Conservation (phyloP, 2,329 filamentous ascomycete genomes). For the Alternaria burnsii region DNA sequence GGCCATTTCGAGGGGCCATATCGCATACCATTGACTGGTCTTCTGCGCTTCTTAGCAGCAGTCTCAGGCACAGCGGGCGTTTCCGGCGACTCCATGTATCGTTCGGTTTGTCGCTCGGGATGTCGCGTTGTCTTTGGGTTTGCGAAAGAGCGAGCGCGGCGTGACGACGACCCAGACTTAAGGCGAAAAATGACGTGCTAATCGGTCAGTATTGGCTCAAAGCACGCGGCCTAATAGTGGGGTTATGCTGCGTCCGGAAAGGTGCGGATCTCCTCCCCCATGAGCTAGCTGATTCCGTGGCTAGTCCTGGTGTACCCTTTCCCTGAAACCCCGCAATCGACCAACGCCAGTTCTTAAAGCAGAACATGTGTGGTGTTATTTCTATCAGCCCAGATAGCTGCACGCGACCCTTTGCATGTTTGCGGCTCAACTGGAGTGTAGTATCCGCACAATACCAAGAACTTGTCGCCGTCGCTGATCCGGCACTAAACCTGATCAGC, state of each 20-base stretch:
- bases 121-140: constrained; percentile 20
- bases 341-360: neutral
- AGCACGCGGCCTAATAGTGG: constrained; percentile 9
- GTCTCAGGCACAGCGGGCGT: constrained; percentile 18
- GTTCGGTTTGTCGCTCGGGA: constrained; percentile 24
- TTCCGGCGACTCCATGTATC: constrained; percentile 20
- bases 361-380: neutral
- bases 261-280: neutral
- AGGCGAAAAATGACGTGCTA: constrained; percentile 24
- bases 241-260: constrained; percentile 7
- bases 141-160: constrained; percentile 13
- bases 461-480: neutral
- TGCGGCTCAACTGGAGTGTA: neutral
- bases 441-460: neutral
- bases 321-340: constrained; percentile 4
- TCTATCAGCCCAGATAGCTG: neutral
- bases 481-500: neutral
- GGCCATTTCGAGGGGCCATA: constrained; percentile 5
- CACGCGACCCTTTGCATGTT: neutral
- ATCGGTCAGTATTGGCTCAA: constrained; percentile 16
- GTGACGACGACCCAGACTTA: constrained; percentile 20
- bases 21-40: constrained; percentile 37
- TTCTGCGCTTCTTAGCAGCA: constrained; percentile 33
- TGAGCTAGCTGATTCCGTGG: neutral
- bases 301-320: neutral